phyloP scores from a whole-genome alignment of 768 basidiomycete species.

The Paxillus rubicundulus region DNA sequence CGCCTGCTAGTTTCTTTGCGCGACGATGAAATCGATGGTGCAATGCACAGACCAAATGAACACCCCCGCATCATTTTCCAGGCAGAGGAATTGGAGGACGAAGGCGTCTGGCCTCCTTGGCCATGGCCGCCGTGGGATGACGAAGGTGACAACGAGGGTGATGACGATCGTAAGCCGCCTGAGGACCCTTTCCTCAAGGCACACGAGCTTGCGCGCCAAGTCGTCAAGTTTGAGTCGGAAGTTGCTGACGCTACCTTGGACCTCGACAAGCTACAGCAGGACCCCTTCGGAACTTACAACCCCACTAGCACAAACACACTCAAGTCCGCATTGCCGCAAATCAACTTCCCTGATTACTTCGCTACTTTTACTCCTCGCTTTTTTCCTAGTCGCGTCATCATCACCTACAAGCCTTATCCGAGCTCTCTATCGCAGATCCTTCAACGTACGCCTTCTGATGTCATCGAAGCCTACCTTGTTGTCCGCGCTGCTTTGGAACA shows the following conservation, averaged over 20 bases:
- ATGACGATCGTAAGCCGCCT: conserved; percentile 36
- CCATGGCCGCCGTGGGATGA: conserved; percentile 85
- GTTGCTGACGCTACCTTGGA: conserved; percentile 81
- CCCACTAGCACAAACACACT: conserved; percentile 71
- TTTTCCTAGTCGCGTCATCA: conserved; percentile 73
- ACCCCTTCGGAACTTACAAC: conserved; percentile 89
- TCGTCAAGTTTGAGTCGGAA: conserved; percentile 75
- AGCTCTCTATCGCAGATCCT: conserved; percentile 66
- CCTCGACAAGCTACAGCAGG: conserved; percentile 69
- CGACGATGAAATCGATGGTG: conserved; percentile 35
- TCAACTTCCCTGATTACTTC: conserved; percentile 85
- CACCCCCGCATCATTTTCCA: conserved; percentile 28
- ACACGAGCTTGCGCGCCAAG: conserved; percentile 61
- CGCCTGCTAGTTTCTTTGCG: conserved; percentile 61
- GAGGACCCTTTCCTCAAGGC: conserved; percentile 43
- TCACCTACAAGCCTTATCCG: conserved; percentile 81
- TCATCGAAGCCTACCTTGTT: conserved; percentile 85
- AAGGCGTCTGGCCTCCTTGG: conserved; percentile 69
- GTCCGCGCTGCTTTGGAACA: conserved; percentile 68
- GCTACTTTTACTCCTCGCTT: conserved; percentile 77
- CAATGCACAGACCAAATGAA: conserved; percentile 7
- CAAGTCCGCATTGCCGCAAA: conserved; percentile 63
- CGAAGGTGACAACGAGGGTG: conserved; percentile 50
- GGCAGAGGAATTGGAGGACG: conserved; percentile 38
- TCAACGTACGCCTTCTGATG: conserved; percentile 59